Percentiles rank a stretch among this genome's conserved stretches.
phyloP scores from a whole-genome alignment of 345 rosid species.

The Eucalyptus curtisii region DNA sequence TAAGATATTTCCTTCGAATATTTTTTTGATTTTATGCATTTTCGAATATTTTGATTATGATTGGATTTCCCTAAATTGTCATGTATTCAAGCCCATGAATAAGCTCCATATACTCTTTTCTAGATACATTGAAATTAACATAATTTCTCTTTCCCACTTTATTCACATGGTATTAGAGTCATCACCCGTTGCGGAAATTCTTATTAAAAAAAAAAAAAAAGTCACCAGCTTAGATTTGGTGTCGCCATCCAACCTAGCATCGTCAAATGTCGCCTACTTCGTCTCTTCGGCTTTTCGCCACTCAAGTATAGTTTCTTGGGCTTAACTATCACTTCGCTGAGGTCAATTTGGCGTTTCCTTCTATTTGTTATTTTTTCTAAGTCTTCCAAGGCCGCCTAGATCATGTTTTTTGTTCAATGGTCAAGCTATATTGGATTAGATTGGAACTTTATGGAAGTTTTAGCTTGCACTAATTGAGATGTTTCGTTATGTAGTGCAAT shows the following conservation, averaged over 20 bases:
- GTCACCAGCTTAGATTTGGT: rapidly evolving
- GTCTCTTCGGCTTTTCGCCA: rapidly evolving
- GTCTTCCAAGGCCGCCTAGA: not conserved
- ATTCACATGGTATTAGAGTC: not conserved
- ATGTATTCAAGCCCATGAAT: not conserved
- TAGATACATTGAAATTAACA: not conserved
- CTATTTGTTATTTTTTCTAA: rapidly evolving
- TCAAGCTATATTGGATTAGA: not conserved
- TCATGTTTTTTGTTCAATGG: not conserved
- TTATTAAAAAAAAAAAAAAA: no score
- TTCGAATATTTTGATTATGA: no score
- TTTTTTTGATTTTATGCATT: no score
- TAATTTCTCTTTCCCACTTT: not conserved
- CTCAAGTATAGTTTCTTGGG: not conserved
- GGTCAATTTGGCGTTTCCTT: not conserved
- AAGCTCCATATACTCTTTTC: not conserved
- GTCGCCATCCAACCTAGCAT: not conserved
- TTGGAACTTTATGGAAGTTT: rapidly evolving
- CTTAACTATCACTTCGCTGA: rapidly evolving
- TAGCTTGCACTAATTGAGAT: not conserved
- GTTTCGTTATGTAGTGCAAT: rapidly evolving
- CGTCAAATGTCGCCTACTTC: not conserved
- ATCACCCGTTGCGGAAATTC: rapidly evolving
- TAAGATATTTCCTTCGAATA: not conserved
- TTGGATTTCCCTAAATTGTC: not conserved